Evolutionary conservation across 768 basidiomycete genomes (phyloP), one percentile per base, ranked within the genome.

Genomic region (Sporobolomyces pararoseus): DNA sequence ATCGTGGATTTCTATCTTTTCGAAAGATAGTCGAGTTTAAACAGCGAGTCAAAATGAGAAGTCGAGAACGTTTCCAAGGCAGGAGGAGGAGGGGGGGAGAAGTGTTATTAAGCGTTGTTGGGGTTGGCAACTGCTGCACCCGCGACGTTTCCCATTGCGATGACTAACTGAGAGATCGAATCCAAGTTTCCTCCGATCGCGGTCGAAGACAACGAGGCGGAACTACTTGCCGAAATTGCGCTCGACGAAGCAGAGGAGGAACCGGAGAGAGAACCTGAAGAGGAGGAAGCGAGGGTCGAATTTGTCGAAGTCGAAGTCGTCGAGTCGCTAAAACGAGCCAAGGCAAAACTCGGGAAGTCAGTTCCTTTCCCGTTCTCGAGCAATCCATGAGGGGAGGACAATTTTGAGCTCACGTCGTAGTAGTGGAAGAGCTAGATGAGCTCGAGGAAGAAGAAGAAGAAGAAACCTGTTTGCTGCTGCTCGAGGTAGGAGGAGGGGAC

Each of bases 121-220:
- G 39, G 68, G 59, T 39, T 65, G 46, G 54, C 50, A 4, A 35
- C 70, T 29, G 69, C 69, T n/a, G 68, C 68, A 27, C 63, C 66
- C 27, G 64, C 44, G 39, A 74, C 42, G 53, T 64, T 62, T 23
- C 73, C 73, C 32, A 71, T 50, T 6, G 66, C 69, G 42, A 74
- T 46, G 27, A 74, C 63, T 51, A 74, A 53, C 54, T 74, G 73
- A 10, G 58, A 37, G 63, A 74, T 42, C 27, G 17, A 13, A 64
- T 74, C 73, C 47, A 74, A 59, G 58, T 70, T 67, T n/a, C 73
- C 73, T 19, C 72, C 72, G 46, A 70, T 47, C 5, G 62, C 53
- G 44, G 27, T 34, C 23, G 60, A 50, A 3, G 65, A 50, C 6
- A 27, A 55, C 19, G 37, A 34, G 27, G 31, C 61, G 10, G 50